Conservation (phyloP, 306 rosid genomes). For the Ziziphus jujuba region DNA sequence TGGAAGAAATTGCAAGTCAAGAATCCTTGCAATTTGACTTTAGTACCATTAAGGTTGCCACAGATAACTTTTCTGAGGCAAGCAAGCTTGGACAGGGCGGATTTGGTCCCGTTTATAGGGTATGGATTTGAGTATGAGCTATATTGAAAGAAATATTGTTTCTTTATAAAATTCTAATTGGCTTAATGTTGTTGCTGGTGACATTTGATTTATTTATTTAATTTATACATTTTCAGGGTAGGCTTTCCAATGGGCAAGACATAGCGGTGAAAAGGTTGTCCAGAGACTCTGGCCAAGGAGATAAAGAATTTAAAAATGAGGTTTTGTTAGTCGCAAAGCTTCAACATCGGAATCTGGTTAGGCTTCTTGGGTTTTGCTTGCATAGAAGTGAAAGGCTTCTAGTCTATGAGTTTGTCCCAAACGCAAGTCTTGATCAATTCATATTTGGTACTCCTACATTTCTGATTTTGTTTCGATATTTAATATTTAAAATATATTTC, state of each 20-base stretch:
- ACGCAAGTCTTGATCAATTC: conserved; percentile 17
- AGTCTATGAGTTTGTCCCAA: conserved; percentile 13
- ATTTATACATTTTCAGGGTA: conserved; percentile 9
- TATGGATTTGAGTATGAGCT: conserved; percentile 3
- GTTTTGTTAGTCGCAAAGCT: conserved; percentile 7
- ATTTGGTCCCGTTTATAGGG: conserved; percentile 58
- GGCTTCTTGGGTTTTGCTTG: conserved; percentile 32
- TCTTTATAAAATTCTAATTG: neutral
- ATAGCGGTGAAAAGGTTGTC: conserved; percentile 25
- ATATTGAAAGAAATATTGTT: neutral
- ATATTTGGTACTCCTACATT: conserved; percentile 2
- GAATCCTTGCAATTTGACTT: conserved; percentile 32
- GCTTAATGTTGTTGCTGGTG: neutral
- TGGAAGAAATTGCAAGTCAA: conserved; percentile 5
- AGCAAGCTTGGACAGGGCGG: conserved; percentile 57
- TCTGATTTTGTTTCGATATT: neutral
- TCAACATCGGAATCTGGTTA: conserved; percentile 22
- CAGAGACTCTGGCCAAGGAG: conserved; percentile 38
- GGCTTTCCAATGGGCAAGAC: conserved; percentile 2
- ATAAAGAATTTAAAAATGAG: conserved; percentile 18
- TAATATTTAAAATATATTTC: no score
- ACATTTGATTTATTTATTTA: neutral
- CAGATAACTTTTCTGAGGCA: conserved; percentile 43
- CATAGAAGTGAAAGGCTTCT: conserved; percentile 24
- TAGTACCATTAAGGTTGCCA: conserved; percentile 31